Evolutionary conservation across 1,284 basidiomycete genomes (phyloP).

Genomic region (Fistulinella cinereoalba): DNA sequence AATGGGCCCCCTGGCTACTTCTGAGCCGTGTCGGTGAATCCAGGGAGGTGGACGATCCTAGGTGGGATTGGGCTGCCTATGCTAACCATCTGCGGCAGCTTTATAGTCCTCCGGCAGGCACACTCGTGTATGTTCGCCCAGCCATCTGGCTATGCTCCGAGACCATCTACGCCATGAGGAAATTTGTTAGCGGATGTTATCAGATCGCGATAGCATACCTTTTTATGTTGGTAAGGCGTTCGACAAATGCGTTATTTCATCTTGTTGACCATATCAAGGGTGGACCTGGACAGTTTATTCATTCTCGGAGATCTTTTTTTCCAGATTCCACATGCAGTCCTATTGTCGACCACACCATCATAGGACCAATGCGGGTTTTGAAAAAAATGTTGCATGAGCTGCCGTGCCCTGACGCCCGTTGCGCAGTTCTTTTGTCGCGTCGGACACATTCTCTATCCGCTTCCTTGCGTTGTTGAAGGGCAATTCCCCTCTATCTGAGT

Average conservation of each 20-base stretch:
- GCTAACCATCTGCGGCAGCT: conserved; percentile 15
- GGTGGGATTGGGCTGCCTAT: conserved; percentile 9
- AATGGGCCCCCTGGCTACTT: not conserved
- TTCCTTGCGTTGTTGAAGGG: conserved; percentile 12
- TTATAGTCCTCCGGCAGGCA: conserved; percentile 23
- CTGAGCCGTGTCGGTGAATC: not conserved
- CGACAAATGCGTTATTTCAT: conserved; percentile 26
- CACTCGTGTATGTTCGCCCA: conserved; percentile 17
- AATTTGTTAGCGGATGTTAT: conserved; percentile 21
- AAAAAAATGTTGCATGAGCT: conserved; percentile 9
- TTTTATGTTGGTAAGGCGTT: conserved; percentile 22
- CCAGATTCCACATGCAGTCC: conserved; percentile 21
- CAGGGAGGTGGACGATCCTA: conserved; percentile 6
- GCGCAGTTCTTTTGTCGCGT: conserved; percentile 9
- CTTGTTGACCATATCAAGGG: conserved; percentile 31
- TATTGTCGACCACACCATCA: conserved; percentile 13
- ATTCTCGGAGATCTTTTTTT: conserved; percentile 26
- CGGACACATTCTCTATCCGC: conserved; percentile 6
- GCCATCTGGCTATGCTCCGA: conserved; percentile 63
- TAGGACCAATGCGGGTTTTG: conserved; percentile 5
- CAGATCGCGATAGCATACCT: conserved; percentile 28
- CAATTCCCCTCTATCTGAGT: conserved; percentile 30
- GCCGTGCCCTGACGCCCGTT: conserved; percentile 6
- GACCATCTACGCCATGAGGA: conserved; percentile 80
- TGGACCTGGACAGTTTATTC: conserved; percentile 21